Evolutionary conservation across 192 early-diverging fungal species (phyloP), one percentile per base, ranked within the genome.

Genomic region (Anaeromyces robustus): DNA sequence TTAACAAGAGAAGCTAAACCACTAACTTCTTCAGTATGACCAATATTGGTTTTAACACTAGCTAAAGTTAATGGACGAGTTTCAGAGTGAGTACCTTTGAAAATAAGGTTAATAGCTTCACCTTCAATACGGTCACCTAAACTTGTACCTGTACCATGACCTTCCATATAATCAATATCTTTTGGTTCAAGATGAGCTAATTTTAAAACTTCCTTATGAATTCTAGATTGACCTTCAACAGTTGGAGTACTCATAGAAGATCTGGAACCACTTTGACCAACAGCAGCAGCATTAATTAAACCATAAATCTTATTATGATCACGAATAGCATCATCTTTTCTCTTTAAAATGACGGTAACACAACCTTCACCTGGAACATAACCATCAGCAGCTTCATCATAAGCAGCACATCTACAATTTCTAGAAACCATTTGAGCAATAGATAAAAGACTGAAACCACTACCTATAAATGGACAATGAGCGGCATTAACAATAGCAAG

Each of bases 321-420:
- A 16, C 59, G 30, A 19, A 82, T 29, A n/a, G 86, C 86, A 18
- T 81, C 37, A 29, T 84, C 81, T 26, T 84, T 81, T 29, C 77
- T 79, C 80, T 86, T 86, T 79, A 86, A 22, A 26, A 86, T 28
- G 6, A 86, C 79, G 26, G 31, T 82, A 17, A 32, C 83, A 79
- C 31, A 86, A 78, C 86, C 86, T 80, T 86, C 86, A 11, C 52
- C 52, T 29, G 85, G 82, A 59, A 81, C 86, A 31, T 86, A 86
- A 29, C 86, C 86, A 78, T 86, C 85, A 12, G 86, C 86, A 37
- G 81, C 77, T 80, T 80, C 81, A 78, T 83, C 80, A 77, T 86
- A 86, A 26, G 86, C 32, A 59, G 79, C 34, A 83, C 52, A 81
- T 18, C 77, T 82, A 30, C 85, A 86, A n/a, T 37, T 86, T 12